Percentiles rank a stretch among this genome's conserved stretches.
Evolutionary conservation across 2,329 filamentous ascomycete species (phyloP).

Genomic region (Meredithiella fracta): DNA sequence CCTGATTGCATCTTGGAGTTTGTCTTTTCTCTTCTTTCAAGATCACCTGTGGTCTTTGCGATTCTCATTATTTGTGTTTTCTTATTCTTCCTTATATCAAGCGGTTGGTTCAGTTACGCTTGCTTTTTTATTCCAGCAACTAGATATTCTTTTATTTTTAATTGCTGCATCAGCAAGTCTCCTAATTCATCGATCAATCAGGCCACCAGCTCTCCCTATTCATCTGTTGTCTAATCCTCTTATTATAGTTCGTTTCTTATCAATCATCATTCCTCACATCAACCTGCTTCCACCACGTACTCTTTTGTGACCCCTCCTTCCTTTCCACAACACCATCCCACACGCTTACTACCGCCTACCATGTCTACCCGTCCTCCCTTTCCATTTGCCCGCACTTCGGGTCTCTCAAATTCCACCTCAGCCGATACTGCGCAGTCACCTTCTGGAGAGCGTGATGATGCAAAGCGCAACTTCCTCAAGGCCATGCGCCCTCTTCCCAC

Average conservation of each 20-base stretch:
- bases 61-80: conserved; percentile 4
- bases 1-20: conserved; percentile 3
- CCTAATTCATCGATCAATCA: no score
- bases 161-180: conserved; percentile 5
- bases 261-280: not conserved
- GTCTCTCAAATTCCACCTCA: conserved; percentile 41
- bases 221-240: not conserved
- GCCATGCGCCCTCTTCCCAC: conserved; percentile 56
- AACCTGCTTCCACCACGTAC: not conserved
- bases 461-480: conserved; percentile 70
- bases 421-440: conserved; percentile 48
- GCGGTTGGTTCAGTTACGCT: not conserved
- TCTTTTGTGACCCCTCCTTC: conserved; percentile 1
- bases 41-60: conserved; percentile 1
- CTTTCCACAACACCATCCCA: not conserved
- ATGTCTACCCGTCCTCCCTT: conserved; percentile 43
- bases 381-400: conserved; percentile 47
- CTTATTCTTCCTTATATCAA: not conserved
- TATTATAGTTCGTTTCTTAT: conserved; percentile 1
- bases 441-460: conserved; percentile 57
- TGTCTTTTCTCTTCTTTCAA: not conserved
- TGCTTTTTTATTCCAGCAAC: not conserved
- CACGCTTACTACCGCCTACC: conserved; percentile 18
- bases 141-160: not conserved
- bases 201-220: no score